Conservation (phyloP, 1,284 basidiomycete species). For the Tranzscheliella williamsii region DNA sequence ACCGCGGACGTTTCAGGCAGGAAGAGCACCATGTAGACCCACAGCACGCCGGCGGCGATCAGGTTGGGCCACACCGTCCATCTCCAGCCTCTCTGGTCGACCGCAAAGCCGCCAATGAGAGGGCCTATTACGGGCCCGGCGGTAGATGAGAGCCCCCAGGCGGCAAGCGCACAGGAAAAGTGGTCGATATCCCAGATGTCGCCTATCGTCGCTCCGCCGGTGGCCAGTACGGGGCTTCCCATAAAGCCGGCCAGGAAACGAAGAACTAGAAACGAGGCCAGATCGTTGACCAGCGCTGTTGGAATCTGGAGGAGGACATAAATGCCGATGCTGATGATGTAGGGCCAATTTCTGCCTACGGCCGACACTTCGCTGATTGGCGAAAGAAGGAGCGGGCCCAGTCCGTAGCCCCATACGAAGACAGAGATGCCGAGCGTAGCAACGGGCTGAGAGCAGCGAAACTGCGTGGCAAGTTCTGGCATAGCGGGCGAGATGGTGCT, state of each 20-base stretch:
- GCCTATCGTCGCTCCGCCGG: slow-evolving; percentile 50
- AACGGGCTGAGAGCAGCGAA: slow-evolving; percentile 62
- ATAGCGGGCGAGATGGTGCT: slow-evolving; percentile 33
- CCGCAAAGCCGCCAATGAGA: slow-evolving; percentile 47
- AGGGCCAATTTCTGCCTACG: slow-evolving; percentile 42
- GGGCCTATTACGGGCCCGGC: slow-evolving; percentile 49
- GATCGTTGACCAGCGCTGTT: slow-evolving; percentile 8
- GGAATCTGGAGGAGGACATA: slow-evolving; percentile 25
- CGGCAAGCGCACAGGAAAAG: slow-evolving; percentile 14
- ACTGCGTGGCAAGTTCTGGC: slow-evolving; percentile 10
- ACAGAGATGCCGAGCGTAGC: slow-evolving; percentile 4
- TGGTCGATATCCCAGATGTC: slow-evolving; percentile 33
- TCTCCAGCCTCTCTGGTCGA: slow-evolving; percentile 53
- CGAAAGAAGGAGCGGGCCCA: slow-evolving; percentile 52
- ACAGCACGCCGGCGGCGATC: slow-evolving; percentile 46
- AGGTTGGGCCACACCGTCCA: slow-evolving; percentile 58
- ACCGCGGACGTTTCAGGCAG: slow-evolving; percentile 29
- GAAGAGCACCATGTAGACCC: slow-evolving; percentile 26
- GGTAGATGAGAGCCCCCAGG: slow-evolving; percentile 9
- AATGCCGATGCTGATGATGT: slow-evolving; percentile 13
- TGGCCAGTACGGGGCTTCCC: slow-evolving; percentile 59
- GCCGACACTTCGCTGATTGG: slow-evolving; percentile 56
- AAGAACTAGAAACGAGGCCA: slow-evolving; percentile 14
- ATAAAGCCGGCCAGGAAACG: slow-evolving; percentile 62
- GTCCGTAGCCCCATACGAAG: slow-evolving; percentile 35